Evolutionary conservation across 129 eudicot genomes (phyloP).

Genomic region (Dittrichia graveolens): DNA sequence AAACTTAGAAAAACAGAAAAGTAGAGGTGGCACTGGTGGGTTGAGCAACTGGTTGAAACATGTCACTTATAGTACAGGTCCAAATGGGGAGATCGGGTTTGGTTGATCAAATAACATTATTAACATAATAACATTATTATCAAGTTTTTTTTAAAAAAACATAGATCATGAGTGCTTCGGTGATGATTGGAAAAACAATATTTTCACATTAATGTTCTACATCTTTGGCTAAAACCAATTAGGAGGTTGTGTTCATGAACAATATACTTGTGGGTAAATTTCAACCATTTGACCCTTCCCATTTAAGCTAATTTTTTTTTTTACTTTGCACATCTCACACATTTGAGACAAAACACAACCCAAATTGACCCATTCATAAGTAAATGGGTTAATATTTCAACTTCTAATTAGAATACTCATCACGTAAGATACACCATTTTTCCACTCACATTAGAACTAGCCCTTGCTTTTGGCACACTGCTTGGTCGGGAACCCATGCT

Average conservation of each 20-base stretch:
- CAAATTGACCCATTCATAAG: not conserved
- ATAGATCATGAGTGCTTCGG: not conserved
- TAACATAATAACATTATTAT: not conserved
- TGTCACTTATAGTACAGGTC: not conserved
- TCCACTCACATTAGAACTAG: conserved; percentile 63
- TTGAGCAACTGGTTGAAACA: not conserved
- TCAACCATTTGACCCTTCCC: not conserved
- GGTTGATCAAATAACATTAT: not conserved
- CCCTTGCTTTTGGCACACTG: conserved; percentile 82
- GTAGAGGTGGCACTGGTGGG: not conserved
- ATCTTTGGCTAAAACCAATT: not conserved
- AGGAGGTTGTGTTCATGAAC: not conserved
- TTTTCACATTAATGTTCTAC: not conserved
- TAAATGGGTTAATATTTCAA: not conserved
- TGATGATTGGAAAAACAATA: not conserved
- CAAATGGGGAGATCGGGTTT: not conserved
- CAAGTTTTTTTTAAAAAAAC: not conserved
- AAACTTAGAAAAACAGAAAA: conserved; percentile 16
- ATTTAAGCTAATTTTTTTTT: not conserved
- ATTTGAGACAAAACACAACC: conserved; percentile 8
- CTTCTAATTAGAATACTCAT: no score
- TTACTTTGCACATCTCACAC: not conserved
- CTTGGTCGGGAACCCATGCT: conserved; percentile 67
- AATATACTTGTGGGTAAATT: not conserved
- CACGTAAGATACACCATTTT: not conserved